These are phyloP conservation scores for Paecilomyces niveus DNA, from an alignment of 2,329 filamentous ascomycete species.

Conservation along the genomic window DNA sequence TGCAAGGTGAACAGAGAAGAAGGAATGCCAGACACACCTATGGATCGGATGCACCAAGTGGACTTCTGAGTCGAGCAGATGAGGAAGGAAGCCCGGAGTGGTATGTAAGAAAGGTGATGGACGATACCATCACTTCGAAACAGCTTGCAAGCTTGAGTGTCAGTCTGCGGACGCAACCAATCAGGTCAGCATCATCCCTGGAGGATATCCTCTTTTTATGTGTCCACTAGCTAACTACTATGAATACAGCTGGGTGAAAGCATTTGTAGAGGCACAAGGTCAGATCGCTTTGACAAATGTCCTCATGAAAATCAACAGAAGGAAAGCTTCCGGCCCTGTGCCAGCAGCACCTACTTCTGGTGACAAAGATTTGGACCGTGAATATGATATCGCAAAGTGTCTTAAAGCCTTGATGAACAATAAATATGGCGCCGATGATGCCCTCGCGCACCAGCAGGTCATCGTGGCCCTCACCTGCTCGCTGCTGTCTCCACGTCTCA, in stretches of 20 bases:
- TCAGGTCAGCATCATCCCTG: constrained; percentile 43
- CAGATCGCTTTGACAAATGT: constrained; percentile 94
- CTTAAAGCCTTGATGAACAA: constrained; percentile 98
- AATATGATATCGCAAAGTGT: constrained; percentile 97
- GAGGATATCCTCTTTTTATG: too few relatives aligned
- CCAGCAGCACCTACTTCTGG: constrained; percentile 51
- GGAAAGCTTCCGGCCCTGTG: constrained; percentile 66
- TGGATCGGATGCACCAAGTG: constrained; percentile 55
- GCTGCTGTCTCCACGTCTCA: constrained; percentile 78
- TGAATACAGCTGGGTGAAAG: constrained; percentile 71
- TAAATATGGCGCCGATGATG: constrained; percentile 97
- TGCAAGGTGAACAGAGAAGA: constrained; percentile 89
- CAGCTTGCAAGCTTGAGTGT: constrained; percentile 89
- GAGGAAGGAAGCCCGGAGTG: constrained; percentile 96
- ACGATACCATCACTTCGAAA: constrained; percentile 86
- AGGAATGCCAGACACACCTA: constrained; percentile 63
- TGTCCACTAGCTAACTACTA: neutral
- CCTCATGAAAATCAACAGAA: constrained; percentile 86
- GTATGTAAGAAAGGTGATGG: constrained; percentile 96
- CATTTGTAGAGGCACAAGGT: constrained; percentile 94
- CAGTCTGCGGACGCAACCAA: constrained; percentile 90
- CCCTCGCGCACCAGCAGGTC: constrained; percentile 80
- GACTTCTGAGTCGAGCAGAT: constrained; percentile 71
- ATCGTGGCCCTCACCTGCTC: constrained; percentile 81
- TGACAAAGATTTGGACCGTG: constrained; percentile 79